A percentile compares a stretch with the other conserved stretches of the same genome.
These are phyloP conservation scores for Graphilbum ipis-grandicollis DNA, from an alignment of 2,329 filamentous ascomycete genomes.

Conservation along the genomic window DNA sequence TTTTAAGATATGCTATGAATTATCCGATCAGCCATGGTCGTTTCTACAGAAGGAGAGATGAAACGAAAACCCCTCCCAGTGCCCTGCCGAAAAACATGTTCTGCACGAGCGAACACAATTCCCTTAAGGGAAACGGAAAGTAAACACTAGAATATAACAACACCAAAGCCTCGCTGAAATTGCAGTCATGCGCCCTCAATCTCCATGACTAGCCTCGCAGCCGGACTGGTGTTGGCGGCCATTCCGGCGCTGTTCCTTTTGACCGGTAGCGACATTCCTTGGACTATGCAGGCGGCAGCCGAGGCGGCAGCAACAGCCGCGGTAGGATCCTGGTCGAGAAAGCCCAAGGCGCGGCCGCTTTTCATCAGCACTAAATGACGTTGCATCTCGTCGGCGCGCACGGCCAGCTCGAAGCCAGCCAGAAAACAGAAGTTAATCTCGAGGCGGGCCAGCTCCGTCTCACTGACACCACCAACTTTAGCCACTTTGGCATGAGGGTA, in stretches of 20 bases:
- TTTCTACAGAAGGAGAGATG: no score
- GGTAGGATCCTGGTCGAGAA: slow-evolving; percentile 7
- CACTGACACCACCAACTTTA: slow-evolving; percentile 74
- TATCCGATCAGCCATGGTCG: no score
- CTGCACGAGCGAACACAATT: no score
- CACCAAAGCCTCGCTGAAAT: no score
- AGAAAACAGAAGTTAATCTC: slow-evolving; percentile 85
- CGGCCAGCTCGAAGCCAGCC: slow-evolving; percentile 64
- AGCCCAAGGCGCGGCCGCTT: slow-evolving; percentile 10
- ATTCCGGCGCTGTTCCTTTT: no score
- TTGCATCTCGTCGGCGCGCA: slow-evolving; percentile 39
- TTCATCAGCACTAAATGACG: slow-evolving; percentile 50
- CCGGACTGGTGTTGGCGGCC: no score
- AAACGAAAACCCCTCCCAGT: no score
- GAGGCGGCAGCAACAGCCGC: slow-evolving; percentile 1
- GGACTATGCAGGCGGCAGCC: no score
- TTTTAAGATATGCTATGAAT: no score
- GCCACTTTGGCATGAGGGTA: slow-evolving; percentile 75
- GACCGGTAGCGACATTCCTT: neutral
- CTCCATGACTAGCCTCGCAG: neutral
- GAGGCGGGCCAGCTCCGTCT: slow-evolving; percentile 61
- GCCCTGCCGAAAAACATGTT: no score
- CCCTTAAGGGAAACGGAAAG: no score
- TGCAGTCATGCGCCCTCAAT: neutral
- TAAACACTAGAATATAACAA: no score